phyloP scores from a whole-genome alignment of 2,329 filamentous ascomycete genomes.

The Penicillium sumatraense region DNA sequence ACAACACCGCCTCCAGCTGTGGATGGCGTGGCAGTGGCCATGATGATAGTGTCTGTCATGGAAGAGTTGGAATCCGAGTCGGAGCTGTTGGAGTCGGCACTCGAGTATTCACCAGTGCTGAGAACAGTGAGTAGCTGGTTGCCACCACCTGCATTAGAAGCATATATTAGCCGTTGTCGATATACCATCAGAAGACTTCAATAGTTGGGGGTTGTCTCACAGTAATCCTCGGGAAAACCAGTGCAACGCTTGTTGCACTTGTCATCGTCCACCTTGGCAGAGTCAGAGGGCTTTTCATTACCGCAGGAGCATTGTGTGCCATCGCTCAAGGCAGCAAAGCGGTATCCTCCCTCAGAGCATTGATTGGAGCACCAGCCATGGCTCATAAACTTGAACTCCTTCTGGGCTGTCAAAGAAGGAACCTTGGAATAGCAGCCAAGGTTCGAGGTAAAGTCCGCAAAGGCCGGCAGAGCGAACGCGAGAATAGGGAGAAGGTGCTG shows the following conservation, averaged over 20 bases:
- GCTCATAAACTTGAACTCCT: constrained; percentile 12
- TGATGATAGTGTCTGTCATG: not conserved
- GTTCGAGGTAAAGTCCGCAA: not conserved
- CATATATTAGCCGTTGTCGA: not conserved
- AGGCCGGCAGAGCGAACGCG: constrained; percentile 17
- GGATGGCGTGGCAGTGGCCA: constrained; percentile 1
- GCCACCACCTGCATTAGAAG: constrained; percentile 22
- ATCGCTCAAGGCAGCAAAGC: constrained; percentile 22
- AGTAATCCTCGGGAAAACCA: constrained; percentile 24
- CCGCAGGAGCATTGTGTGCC: constrained; percentile 29
- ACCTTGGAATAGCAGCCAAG: constrained; percentile 25
- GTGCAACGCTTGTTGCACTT: constrained; percentile 26
- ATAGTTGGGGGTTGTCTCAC: constrained; percentile 19
- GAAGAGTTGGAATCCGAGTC: constrained; percentile 3
- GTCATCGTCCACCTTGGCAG: constrained; percentile 20
- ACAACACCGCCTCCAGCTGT: constrained; percentile 27
- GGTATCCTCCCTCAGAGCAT: constrained; percentile 17
- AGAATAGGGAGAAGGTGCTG: constrained; percentile 15
- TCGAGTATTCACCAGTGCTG: constrained; percentile 8
- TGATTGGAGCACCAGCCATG: constrained; percentile 19
- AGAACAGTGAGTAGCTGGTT: constrained; percentile 22
- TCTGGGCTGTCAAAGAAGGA: constrained; percentile 6
- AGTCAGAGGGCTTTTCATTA: constrained; percentile 19
- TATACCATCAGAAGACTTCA: not conserved
- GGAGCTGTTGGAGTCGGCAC: not conserved